These are phyloP conservation scores for Zymoseptoria passerinii DNA, from an alignment of 2,329 filamentous ascomycete genomes.

Conservation along the genomic window DNA sequence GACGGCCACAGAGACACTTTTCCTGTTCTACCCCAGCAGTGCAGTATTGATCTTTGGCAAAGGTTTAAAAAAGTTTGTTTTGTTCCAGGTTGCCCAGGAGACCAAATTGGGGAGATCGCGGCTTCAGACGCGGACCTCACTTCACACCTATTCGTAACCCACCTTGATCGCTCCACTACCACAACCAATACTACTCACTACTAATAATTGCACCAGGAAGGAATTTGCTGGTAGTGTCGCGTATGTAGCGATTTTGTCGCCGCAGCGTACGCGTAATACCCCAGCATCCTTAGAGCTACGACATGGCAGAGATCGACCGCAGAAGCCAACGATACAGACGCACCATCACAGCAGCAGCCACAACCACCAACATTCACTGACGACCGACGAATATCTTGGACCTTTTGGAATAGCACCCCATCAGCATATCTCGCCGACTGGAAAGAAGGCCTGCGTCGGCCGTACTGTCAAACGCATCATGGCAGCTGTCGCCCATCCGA, in stretches of 20 bases:
- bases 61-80: background rate
- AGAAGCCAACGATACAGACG: slow-evolving; percentile 12
- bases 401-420: slow-evolving; percentile 16
- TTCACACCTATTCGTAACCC: background rate
- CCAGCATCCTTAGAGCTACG: slow-evolving; percentile 25
- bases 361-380: slow-evolving; percentile 10
- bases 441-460: slow-evolving; percentile 10
- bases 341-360: slow-evolving; percentile 12
- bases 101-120: background rate
- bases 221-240: slow-evolving; percentile 7
- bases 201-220: background rate
- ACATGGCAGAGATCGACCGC: slow-evolving; percentile 21
- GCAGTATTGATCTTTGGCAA: too few species aligned
- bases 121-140: background rate
- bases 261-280: slow-evolving; percentile 14
- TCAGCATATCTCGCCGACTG: slow-evolving; percentile 10
- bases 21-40: too few species aligned
- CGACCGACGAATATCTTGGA: slow-evolving; percentile 8
- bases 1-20: too few species aligned
- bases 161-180: background rate
- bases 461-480: slow-evolving; percentile 24
- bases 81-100: background rate
- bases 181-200: background rate
- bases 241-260: slow-evolving; percentile 25
- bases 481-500: slow-evolving; percentile 28